phyloP scores from a whole-genome alignment of 306 rosid species.

The Datisca glomerata region DNA sequence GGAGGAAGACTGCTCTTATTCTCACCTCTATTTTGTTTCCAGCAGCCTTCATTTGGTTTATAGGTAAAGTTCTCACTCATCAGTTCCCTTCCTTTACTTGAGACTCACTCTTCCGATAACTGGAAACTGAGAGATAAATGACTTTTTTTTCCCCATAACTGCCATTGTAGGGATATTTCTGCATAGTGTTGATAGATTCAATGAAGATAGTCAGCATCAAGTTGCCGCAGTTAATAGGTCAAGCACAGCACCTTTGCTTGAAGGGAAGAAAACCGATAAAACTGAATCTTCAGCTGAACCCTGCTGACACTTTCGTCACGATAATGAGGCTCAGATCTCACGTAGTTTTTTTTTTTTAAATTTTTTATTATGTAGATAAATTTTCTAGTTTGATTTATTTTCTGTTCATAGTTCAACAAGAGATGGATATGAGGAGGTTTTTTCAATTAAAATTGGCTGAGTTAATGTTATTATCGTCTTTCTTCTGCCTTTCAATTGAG shows the following conservation, averaged over 20 bases:
- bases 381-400: too few relatives aligned
- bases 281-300: constrained; percentile 22
- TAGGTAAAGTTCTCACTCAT: constrained; percentile 49
- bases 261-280: constrained; percentile 22
- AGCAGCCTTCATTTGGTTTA: constrained; percentile 64
- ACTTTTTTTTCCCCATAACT: too few relatives aligned
- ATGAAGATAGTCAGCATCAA: constrained; percentile 36
- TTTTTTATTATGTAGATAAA: not conserved
- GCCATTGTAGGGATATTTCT: constrained; percentile 56
- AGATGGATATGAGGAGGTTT: too few relatives aligned
- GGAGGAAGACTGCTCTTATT: constrained; percentile 57
- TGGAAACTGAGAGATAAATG: too few relatives aligned
- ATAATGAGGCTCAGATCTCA: not conserved
- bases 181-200: constrained; percentile 41
- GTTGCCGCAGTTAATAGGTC: constrained; percentile 16
- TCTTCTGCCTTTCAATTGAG: too few relatives aligned
- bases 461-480: too few relatives aligned
- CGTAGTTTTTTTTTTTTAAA: not conserved
- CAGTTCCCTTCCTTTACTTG: too few relatives aligned
- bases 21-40: constrained; percentile 56
- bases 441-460: too few relatives aligned
- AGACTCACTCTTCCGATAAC: too few relatives aligned
- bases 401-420: too few relatives aligned
- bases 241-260: constrained; percentile 46
- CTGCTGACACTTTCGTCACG: too few relatives aligned